Evolutionary conservation across 345 rosid species (phyloP), one percentile per base, ranked within the genome.

Genomic region (Eucalyptus erythrocorys): DNA sequence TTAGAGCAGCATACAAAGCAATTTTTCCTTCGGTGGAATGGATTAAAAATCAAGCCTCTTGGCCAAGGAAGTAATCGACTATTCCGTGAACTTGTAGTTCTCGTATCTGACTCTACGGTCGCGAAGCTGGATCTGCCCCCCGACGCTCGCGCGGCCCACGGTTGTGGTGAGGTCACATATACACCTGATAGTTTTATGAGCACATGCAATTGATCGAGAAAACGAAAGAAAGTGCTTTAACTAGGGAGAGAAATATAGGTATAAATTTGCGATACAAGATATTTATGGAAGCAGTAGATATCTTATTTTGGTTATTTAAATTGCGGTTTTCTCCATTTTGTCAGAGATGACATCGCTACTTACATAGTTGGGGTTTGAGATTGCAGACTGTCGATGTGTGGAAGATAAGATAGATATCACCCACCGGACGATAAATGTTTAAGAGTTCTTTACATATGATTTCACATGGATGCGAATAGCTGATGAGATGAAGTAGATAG

Each of bases 341-440:
- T 10, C 24, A 55, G 30, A 55, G 61, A 55, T 55, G 30, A 55
- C 24, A 12, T 55, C 1, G 61, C 61, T 24, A 55, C 24, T 55
- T 9, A 55, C 30, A 55, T 55, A 1, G 61, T 24, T 22, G 6
- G 61, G 13, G 30, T 55, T 55, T 55, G 61, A 24, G 61, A 55
- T 55, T 10, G 61, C 0, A 24, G 61, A 55, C 0, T 24, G 61
- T 22, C 13, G 13, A 55, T 55, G 13, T 24, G 30, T 55, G 61
- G 61, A 22, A 55, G 61, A 24, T 24, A 24, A 13, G 17, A 71
- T 42, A 68, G 26, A 34, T 4, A 43, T 34, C 13, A 5, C 43
- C 26, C 13, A 34, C 40, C 4, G 6, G 43, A 19, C 1, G 0
- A 71, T 19, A 71, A 4, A 17, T 34, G 45, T 21, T 15, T 71